Base-by-base conservation (phyloP, 768 basidiomycete genomes). In the Panaeolus papilionaceus region DNA sequence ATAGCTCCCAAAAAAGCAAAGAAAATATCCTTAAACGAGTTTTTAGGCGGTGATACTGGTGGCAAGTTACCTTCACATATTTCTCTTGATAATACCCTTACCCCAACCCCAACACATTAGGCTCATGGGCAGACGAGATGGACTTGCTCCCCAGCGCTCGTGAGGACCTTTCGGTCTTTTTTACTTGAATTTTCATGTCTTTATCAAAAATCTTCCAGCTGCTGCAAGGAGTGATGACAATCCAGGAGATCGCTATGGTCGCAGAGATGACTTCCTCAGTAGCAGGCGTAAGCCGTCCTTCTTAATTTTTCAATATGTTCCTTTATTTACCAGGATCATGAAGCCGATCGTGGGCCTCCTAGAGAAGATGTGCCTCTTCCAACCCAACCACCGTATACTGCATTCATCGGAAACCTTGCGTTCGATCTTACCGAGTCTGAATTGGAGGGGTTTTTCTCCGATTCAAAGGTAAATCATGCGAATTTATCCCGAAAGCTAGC, bases 51-150 rank as follows among this genome's bases (percentile, higher is more conserved):
- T 79, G 85, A 78, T 72, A 77, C 54, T 11, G 54, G 54, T 14
- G 54, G 97, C 97, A 72, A 77, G 94, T 82, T 65, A 20, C 62
- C 44, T 23, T 65, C 67, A 45, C 73, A 73, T 74, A 61, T 58
- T 68, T 68, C 70, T 47, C 63, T 66, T 62, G 65, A 63, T 70
- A 61, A 69, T 64, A 73, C 66, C 70, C 69, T 74, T 62, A 71
- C 69, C 62, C 66, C 64, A 63, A 62, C 95, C 94, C 66, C 64
- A 63, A 62, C 95, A 94, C 89, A 64, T 81, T 93, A 64, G 97
- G 95, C 74, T 96, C 94, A 76, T 99, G 98, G 98, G 98, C 98
- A 7, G 98, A 99, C 77, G 98, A 99, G 80, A 96, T 98, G 94
- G 96, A 98, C 71, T 73, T 86, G 38, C 86, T 99, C 69, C 97